Percentiles rank a stretch among this genome's conserved stretches.
These are phyloP conservation scores for Huntiella decipiens DNA, from an alignment of 2,329 filamentous ascomycete genomes.

Conservation along the genomic window DNA sequence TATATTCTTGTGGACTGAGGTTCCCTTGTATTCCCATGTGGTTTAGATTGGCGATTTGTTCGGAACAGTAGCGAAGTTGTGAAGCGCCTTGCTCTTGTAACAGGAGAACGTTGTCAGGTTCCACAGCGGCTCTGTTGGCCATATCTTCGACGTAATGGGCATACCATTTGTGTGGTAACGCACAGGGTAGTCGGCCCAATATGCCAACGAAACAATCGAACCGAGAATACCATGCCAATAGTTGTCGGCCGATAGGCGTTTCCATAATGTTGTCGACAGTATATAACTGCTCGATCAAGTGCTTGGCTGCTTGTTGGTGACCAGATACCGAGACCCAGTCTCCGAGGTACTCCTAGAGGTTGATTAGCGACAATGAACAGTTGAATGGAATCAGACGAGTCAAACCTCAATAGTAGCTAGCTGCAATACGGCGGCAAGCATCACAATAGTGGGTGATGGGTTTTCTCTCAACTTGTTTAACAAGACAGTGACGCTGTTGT, in stretches of 20 bases:
- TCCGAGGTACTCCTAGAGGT: conserved; percentile 64
- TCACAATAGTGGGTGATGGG: conserved; percentile 53
- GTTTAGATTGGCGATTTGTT: conserved; percentile 65
- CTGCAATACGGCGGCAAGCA: conserved; percentile 72
- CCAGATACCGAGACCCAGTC: conserved; percentile 90
- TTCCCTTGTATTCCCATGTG: conserved; percentile 45
- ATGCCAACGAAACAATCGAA: conserved; percentile 76
- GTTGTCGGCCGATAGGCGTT: conserved; percentile 49
- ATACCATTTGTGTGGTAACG: conserved; percentile 65
- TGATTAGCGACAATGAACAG: neutral
- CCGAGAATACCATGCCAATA: conserved; percentile 75
- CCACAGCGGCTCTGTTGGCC: neutral
- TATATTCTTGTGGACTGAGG: conserved; percentile 46
- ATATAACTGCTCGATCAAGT: conserved; percentile 61
- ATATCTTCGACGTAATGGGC: conserved; percentile 31
- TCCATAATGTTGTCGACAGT: conserved; percentile 56
- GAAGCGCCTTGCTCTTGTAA: conserved; percentile 50
- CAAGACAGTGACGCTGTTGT: conserved; percentile 64
- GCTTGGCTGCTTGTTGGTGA: conserved; percentile 75
- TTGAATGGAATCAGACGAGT: neutral
- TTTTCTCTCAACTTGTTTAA: conserved; percentile 51
- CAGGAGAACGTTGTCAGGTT: conserved; percentile 27
- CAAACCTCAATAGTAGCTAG: conserved; percentile 81
- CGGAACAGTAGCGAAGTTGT: conserved; percentile 50
- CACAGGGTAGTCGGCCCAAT: conserved; percentile 58